A percentile compares a stretch with the other conserved stretches of the same genome.
Evolutionary conservation across 441 rosid genomes (phyloP).

Genomic region (Corymbia calophylla): DNA sequence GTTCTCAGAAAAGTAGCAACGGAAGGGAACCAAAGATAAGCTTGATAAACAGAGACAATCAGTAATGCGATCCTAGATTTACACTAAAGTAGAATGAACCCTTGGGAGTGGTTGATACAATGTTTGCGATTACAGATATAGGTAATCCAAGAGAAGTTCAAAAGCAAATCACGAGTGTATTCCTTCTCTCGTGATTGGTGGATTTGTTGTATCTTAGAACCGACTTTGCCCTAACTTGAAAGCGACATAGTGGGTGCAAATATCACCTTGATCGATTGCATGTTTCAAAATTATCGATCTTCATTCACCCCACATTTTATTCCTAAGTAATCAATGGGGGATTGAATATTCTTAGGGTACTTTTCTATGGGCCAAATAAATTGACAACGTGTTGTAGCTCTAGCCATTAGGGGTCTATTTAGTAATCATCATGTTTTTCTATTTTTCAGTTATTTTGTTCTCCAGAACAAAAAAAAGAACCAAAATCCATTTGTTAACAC

Average conservation of each 20-base stretch:
- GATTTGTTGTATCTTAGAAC: background rate
- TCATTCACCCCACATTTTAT: background rate
- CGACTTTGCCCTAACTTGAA: background rate
- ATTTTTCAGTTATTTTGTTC: no score
- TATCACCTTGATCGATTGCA: background rate
- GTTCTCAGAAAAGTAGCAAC: background rate
- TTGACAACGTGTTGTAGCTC: background rate
- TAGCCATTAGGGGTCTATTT: background rate
- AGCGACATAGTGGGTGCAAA: background rate
- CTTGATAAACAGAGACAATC: background rate
- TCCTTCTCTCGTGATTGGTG: background rate
- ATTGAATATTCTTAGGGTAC: background rate
- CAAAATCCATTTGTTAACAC: no score
- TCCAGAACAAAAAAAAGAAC: no score
- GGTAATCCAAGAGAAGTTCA: background rate
- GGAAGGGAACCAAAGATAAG: background rate
- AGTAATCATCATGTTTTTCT: no score
- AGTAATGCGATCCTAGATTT: background rate
- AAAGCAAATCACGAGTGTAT: background rate
- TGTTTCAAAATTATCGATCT: background rate
- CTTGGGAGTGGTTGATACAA: background rate
- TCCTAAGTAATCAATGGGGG: background rate
- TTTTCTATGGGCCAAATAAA: background rate
- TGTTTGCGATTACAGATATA: background rate
- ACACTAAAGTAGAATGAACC: background rate